Percentiles rank a stretch among this genome's conserved stretches.
These are phyloP conservation scores for Chenopodium suecicum DNA, from an alignment of 148 eudicot species.

Conservation along the genomic window DNA sequence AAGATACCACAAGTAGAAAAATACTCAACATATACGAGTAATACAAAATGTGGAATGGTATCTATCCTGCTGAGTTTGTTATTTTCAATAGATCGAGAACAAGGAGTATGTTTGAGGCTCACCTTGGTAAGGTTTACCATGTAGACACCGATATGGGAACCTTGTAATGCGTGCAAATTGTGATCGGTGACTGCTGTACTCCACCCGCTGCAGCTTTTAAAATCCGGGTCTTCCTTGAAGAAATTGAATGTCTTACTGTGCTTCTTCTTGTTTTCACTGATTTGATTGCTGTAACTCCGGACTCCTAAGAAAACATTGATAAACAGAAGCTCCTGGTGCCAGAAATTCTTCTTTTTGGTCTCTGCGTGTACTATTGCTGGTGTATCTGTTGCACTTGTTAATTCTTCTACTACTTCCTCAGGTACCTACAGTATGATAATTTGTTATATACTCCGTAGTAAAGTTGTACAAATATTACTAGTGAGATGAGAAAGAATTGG, in stretches of 20 bases:
- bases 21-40: too few species aligned
- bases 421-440: conserved; percentile 41
- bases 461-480: too few species aligned
- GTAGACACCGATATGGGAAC: conserved; percentile 51
- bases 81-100: not conserved
- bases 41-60: not conserved
- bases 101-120: conserved; percentile 2
- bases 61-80: not conserved
- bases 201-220: conserved; percentile 73
- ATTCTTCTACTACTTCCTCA: conserved; percentile 53
- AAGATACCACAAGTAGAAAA: too few species aligned
- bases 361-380: conserved; percentile 58
- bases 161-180: conserved; percentile 41
- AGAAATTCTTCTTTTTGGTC: conserved; percentile 21
- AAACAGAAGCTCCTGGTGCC: conserved; percentile 42
- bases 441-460: not conserved
- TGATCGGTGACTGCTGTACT: conserved; percentile 54
- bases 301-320: conserved; percentile 41
- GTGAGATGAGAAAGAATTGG: not conserved
- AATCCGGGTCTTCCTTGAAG: conserved; percentile 50
- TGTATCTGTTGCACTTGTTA: conserved; percentile 37
- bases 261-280: conserved; percentile 45
- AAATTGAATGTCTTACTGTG: conserved; percentile 53
- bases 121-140: conserved; percentile 77
- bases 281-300: conserved; percentile 28